Base-by-base conservation (phyloP, 192 early-diverging fungal genomes). In the Jimgerdemannia flammicorona region DNA sequence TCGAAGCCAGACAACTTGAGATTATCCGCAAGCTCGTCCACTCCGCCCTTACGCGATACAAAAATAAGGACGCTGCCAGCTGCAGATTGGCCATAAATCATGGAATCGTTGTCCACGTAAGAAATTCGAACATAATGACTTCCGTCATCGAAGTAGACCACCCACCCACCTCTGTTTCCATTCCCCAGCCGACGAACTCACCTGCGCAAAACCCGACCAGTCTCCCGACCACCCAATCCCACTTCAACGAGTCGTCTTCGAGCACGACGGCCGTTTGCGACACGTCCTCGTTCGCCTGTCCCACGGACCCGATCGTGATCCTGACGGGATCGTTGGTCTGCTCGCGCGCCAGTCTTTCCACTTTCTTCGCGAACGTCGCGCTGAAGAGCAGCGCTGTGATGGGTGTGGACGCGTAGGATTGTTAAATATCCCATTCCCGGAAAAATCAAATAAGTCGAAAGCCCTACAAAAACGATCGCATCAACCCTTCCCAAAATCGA, bases 21-120 rank as follows among this genome's bases (percentile, higher is more conserved):
- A 71, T 91, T 92, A 43, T 80, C 80, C 20, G 91, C 79, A 9
- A 96, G 78, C 75, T 91, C 87, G 63, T 91, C 91, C 29, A 94
- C 93, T 6, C 85, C 90, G 44, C 81, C 89, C 79, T 94, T 96
- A 54, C 89, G 75, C 40, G 85, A 86, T 17, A 94, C 91, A 78
- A 96, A 96, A 59, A 96, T 84, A 18, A 96, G 77, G 3, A 95
- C 92, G 39, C 86, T 88, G 18, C 94, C 94, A 68, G 64, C 80
- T 82, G 63, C 29, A 4, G 64, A 6, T 40, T 9, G 18, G 67
- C 19, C 40, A 68, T 40, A 10, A 9, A 41, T 40, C 67, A 68
- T 9, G 67, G 67, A 6, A 40, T 18, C 64, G 64, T 65, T 29
- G 29, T 59, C 49, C 49, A 59, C 49, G 14, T 59, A 14, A 59